Evolutionary conservation across 2,329 filamentous ascomycete species (phyloP).

Genomic region (Apiospora hydei): DNA sequence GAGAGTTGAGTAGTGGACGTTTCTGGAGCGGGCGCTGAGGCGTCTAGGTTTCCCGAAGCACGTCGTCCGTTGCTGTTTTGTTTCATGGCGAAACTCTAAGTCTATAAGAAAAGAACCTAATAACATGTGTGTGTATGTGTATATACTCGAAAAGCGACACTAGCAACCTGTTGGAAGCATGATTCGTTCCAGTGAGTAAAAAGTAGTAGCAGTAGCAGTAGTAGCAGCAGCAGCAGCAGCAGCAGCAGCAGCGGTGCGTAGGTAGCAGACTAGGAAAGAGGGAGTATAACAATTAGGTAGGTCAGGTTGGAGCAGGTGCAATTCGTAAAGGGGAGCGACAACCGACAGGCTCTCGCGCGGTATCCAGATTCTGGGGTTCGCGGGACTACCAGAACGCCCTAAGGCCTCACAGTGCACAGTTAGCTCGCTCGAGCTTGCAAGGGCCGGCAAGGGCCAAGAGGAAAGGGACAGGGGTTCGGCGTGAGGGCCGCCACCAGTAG

Average conservation of each 20-base stretch:
- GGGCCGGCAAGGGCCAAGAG: not conserved
- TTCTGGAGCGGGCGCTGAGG: constrained; percentile 1
- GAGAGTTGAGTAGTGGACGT: constrained; percentile 2
- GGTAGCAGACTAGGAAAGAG: constrained; percentile 1
- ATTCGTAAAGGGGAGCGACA: constrained; percentile 21
- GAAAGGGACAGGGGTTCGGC: constrained; percentile 4
- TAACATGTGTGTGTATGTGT: not conserved
- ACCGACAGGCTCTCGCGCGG: constrained; percentile 25
- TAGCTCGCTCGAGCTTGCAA: not conserved
- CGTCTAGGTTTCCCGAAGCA: constrained; percentile 9
- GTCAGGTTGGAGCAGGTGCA: not conserved
- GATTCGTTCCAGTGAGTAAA: not conserved
- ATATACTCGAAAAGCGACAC: constrained; percentile 6
- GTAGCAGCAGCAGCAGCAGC: not conserved
- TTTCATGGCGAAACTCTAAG: constrained; percentile 5
- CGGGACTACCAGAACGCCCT: constrained; percentile 10
- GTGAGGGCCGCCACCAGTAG: constrained; percentile 2
- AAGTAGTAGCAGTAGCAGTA: not conserved
- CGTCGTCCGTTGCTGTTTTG: not conserved
- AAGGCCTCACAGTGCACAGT: not conserved
- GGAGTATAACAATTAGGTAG: not conserved
- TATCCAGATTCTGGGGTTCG: constrained; percentile 23
- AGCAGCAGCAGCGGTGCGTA: not conserved
- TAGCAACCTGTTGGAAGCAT: constrained; percentile 5
- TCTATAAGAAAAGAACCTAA: not conserved